These are phyloP conservation scores for Aspergillus fumigatus DNA, from an alignment of 2,329 filamentous ascomycete genomes.

Conservation along the genomic window DNA sequence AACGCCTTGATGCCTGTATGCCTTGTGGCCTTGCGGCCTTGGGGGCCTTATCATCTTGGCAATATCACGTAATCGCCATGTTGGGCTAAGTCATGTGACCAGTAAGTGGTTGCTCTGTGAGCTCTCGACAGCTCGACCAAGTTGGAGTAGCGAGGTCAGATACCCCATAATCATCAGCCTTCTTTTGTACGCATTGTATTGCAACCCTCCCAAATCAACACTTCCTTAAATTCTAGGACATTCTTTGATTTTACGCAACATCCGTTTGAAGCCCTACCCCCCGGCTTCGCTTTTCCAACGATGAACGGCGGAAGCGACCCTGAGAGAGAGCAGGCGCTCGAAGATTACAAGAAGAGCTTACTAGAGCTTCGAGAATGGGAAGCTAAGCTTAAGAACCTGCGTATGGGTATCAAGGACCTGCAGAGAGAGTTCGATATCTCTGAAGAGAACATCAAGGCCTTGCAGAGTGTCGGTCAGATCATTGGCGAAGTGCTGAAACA, in stretches of 20 bases:
- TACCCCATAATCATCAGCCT: slow-evolving; percentile 12
- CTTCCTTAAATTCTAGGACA: not conserved
- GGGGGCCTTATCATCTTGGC: slow-evolving; percentile 1
- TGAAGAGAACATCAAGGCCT: slow-evolving; percentile 98
- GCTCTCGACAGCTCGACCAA: slow-evolving; percentile 29
- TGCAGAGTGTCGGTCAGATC: slow-evolving; percentile 98
- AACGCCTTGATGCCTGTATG: slow-evolving; percentile 14
- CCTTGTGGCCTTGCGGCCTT: not conserved
- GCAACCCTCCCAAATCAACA: not conserved
- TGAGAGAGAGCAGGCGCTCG: slow-evolving; percentile 64
- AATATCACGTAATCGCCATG: not conserved
- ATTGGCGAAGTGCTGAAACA: slow-evolving; percentile 99
- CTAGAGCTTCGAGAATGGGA: slow-evolving; percentile 98
- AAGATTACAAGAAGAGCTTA: slow-evolving; percentile 73
- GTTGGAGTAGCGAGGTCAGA: slow-evolving; percentile 13
- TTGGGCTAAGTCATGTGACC: slow-evolving; percentile 11
- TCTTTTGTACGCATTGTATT: slow-evolving; percentile 8
- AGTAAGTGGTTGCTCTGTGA: slow-evolving; percentile 8
- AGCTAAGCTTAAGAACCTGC: slow-evolving; percentile 89
- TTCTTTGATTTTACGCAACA: not conserved
- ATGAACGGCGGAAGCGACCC: slow-evolving; percentile 45
- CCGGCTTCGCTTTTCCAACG: slow-evolving; percentile 15
- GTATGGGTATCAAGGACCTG: slow-evolving; percentile 91
- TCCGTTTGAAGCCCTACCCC: slow-evolving; percentile 1
- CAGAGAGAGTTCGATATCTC: slow-evolving; percentile 95